Evolutionary conservation across 2,329 filamentous ascomycete species (phyloP).

Genomic region (Aspergillus pseudoviridinutans): DNA sequence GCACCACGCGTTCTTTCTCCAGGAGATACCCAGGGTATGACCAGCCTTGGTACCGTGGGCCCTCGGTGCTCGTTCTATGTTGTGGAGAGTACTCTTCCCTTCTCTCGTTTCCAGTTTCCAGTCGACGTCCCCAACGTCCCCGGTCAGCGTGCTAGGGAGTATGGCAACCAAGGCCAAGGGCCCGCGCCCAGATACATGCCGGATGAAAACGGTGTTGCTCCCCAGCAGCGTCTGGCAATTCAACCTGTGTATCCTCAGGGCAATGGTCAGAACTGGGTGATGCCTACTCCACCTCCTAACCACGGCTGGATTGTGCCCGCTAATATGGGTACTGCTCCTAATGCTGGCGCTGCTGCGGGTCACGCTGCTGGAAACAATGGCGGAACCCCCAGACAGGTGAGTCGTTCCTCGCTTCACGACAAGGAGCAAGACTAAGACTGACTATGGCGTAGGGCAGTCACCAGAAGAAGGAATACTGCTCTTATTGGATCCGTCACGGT

Average conservation of each 20-base stretch:
- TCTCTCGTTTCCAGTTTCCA: conserved; percentile 2
- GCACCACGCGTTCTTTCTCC: conserved; percentile 33
- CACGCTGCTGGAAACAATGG: conserved; percentile 4
- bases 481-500: conserved; percentile 84
- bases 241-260: conserved; percentile 19
- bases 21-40: conserved; percentile 42
- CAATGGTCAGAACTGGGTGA: conserved; percentile 14
- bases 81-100: conserved; percentile 24
- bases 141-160: conserved; percentile 9
- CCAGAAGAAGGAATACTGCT: conserved; percentile 71
- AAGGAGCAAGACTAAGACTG: neutral
- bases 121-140: conserved; percentile 2
- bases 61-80: conserved; percentile 32
- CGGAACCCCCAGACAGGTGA: conserved; percentile 17
- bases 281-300: conserved; percentile 7
- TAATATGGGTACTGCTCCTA: neutral
- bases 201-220: conserved; percentile 17
- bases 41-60: conserved; percentile 34
- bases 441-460: conserved; percentile 8
- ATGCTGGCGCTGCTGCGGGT: neutral
- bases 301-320: conserved; percentile 13
- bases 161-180: conserved; percentile 15
- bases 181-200: conserved; percentile 18
- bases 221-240: conserved; percentile 20
- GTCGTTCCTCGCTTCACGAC: conserved; percentile 4